Conservation (phyloP, 805 yeast species). For the Millerozyma acaciae region DNA sequence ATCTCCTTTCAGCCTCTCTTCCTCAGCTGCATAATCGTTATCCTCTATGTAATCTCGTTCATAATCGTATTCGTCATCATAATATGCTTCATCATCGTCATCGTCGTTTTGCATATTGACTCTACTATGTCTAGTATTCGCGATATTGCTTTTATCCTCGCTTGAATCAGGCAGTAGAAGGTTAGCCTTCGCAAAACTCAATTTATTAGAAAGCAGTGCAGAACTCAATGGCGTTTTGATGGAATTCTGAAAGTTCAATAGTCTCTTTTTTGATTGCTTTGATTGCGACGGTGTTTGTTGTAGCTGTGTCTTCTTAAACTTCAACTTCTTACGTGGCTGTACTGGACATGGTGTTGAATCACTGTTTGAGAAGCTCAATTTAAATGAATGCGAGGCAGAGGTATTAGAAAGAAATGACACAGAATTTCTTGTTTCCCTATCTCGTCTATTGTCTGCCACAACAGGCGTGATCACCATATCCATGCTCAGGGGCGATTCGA, state of each 20-base stretch:
- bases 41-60: conserved; percentile 5
- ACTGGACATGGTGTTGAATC: conserved; percentile 44
- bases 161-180: no score
- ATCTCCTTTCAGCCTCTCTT: conserved; percentile 5
- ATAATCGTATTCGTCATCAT: conserved; percentile 10
- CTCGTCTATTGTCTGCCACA: not conserved
- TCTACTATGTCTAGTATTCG: no score
- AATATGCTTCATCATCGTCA: conserved; percentile 8
- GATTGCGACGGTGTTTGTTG: conserved; percentile 10
- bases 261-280: conserved; percentile 13
- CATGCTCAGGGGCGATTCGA: conserved; percentile 23
- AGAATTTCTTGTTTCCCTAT: conserved; percentile 2
- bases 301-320: conserved; percentile 16
- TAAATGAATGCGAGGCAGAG: conserved; percentile 9
- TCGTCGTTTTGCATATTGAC: conserved; percentile 10
- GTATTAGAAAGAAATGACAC: conserved; percentile 1
- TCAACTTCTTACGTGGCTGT: conserved; percentile 37
- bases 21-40: not conserved
- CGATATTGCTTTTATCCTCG: not conserved
- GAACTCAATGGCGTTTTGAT: conserved; percentile 25
- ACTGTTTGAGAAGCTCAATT: conserved; percentile 28
- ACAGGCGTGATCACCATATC: conserved; percentile 8
- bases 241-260: conserved; percentile 31
- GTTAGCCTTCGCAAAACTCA: conserved; percentile 10
- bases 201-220: conserved; percentile 12